Evolutionary conservation across 2,329 filamentous ascomycete genomes (phyloP).

Genomic region (Penicillium sp.): DNA sequence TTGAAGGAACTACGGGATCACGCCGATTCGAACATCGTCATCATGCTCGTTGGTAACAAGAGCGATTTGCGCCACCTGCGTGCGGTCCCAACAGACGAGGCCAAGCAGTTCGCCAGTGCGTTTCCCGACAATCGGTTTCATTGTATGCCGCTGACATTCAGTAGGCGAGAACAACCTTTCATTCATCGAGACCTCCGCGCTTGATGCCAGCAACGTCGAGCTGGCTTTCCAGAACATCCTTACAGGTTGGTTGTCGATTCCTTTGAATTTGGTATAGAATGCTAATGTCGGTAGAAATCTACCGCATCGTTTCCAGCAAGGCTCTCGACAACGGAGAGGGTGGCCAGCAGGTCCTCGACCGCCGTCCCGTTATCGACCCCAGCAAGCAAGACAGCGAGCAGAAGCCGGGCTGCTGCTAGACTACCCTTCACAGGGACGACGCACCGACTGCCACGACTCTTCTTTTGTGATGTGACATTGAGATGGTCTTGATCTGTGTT

Average conservation of each 20-base stretch:
- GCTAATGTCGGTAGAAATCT: slow-evolving; percentile 71
- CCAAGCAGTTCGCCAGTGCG: slow-evolving; percentile 94
- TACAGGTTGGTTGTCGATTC: slow-evolving; percentile 67
- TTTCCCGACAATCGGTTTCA: slow-evolving; percentile 17
- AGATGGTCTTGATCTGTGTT: slow-evolving; percentile 40
- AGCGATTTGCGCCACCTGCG: slow-evolving; percentile 98
- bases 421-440: slow-evolving; percentile 22
- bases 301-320: slow-evolving; percentile 98
- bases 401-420: slow-evolving; percentile 57
- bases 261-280: slow-evolving; percentile 8
- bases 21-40: slow-evolving; percentile 97
- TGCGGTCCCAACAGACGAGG: slow-evolving; percentile 95
- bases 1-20: slow-evolving; percentile 97
- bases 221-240: slow-evolving; percentile 99
- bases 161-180: slow-evolving; percentile 95
- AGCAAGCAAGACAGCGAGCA: slow-evolving; percentile 76
- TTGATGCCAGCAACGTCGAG: slow-evolving; percentile 98
- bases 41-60: slow-evolving; percentile 99
- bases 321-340: slow-evolving; percentile 87
- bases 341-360: slow-evolving; percentile 73
- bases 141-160: slow-evolving; percentile 27
- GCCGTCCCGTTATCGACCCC: slow-evolving; percentile 77
- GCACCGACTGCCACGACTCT: slow-evolving; percentile 38
- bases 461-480: slow-evolving; percentile 42
- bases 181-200: slow-evolving; percentile 98